Conservation (phyloP, 148 eudicot genomes). For the Hydrangea macrophylla region DNA sequence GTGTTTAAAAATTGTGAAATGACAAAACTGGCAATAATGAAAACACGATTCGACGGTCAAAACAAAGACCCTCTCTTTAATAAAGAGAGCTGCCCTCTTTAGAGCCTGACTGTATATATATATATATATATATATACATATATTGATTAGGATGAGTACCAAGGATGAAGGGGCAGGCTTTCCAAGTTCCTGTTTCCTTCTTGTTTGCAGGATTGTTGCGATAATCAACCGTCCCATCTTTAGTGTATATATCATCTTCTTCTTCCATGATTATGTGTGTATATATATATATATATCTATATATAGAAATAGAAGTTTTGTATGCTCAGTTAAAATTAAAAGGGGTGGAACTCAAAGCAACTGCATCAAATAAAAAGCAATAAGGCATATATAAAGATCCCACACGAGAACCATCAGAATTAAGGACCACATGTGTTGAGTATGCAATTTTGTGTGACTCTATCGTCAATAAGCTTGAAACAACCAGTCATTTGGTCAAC, state of each 20-base stretch:
- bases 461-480: too few species aligned
- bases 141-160: slow-evolving; percentile 14
- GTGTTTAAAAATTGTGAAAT: too few species aligned
- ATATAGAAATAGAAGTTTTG: not conserved
- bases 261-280: slow-evolving; percentile 14
- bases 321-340: not conserved
- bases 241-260: slow-evolving; percentile 38
- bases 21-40: too few species aligned
- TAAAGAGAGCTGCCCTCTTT: too few species aligned
- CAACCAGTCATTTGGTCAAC: too few species aligned
- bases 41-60: too few species aligned
- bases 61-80: too few species aligned
- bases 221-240: slow-evolving; percentile 51
- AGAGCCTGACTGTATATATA: too few species aligned
- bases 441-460: too few species aligned
- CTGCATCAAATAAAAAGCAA: slow-evolving; percentile 1
- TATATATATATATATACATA: too few species aligned
- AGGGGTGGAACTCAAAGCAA: not conserved
- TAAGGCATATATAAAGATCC: too few species aligned
- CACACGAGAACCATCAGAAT: too few species aligned
- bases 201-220: slow-evolving; percentile 36
- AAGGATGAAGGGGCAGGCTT: slow-evolving; percentile 48
- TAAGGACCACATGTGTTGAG: not conserved
- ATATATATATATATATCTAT: not conserved
- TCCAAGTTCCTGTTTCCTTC: slow-evolving; percentile 52